Evolutionary conservation across 768 basidiomycete genomes (phyloP).

Genomic region (Boletus huronensis): DNA sequence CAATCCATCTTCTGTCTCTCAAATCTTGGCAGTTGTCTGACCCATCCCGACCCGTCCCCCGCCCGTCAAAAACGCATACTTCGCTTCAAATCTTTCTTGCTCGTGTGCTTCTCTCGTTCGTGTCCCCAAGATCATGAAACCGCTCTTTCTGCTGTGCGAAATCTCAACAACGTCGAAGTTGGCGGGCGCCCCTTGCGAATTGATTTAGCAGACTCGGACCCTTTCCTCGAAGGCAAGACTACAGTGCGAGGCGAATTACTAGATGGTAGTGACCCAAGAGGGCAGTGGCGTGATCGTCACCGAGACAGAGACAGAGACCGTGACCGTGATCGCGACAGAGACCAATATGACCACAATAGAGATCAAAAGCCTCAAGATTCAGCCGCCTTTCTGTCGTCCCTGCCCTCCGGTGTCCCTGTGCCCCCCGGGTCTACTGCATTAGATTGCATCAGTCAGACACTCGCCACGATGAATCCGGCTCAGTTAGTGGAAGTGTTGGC

Average conservation of each 20-base stretch:
- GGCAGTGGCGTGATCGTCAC: constrained; percentile 44
- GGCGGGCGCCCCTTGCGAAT: constrained; percentile 91
- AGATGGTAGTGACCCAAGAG: constrained; percentile 51
- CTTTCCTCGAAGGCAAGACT: constrained; percentile 87
- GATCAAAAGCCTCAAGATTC: constrained; percentile 39
- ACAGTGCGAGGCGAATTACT: constrained; percentile 80
- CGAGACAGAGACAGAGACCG: constrained; percentile 49
- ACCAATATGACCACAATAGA: constrained; percentile 31
- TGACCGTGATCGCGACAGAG: constrained; percentile 49
- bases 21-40: constrained; percentile 34
- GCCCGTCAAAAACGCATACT: constrained; percentile 3
- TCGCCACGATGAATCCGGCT: constrained; percentile 78
- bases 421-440: constrained; percentile 67
- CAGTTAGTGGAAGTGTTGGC: constrained; percentile 91
- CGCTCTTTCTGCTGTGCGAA: constrained; percentile 91
- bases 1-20: constrained; percentile 30
- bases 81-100: background rate
- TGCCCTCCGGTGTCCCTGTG: constrained; percentile 77
- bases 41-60: constrained; percentile 27
- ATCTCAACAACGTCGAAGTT: constrained; percentile 89
- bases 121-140: constrained; percentile 82
- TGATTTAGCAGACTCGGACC: constrained; percentile 91
- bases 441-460: constrained; percentile 81
- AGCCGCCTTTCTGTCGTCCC: constrained; percentile 53
- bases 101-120: constrained; percentile 16